A percentile compares a stretch with the other conserved stretches of the same genome.
These are phyloP conservation scores for Mycocentrospora acerina DNA, from an alignment of 2,329 filamentous ascomycete genomes.

Conservation along the genomic window DNA sequence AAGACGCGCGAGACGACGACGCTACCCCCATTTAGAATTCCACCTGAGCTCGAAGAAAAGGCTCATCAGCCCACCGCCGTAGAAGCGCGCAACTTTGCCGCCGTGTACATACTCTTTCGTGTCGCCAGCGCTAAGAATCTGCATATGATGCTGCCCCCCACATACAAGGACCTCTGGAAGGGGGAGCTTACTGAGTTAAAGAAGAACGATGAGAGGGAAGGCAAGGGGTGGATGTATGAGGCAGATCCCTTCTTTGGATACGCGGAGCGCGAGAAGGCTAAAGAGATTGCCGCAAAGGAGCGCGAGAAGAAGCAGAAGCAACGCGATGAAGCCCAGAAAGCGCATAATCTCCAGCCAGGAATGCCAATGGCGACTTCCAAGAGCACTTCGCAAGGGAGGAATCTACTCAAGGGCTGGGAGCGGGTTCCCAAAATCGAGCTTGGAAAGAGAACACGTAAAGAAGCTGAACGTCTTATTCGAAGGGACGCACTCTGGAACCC, in stretches of 20 bases:
- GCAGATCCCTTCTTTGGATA: constrained; percentile 87
- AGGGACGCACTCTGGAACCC: constrained; percentile 85
- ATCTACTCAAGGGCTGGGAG: constrained; percentile 72
- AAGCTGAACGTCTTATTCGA: constrained; percentile 78
- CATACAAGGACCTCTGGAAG: constrained; percentile 89
- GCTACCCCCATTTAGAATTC: constrained; percentile 80
- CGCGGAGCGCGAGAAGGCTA: constrained; percentile 77
- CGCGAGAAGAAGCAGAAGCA: constrained; percentile 63
- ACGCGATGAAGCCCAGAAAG: constrained; percentile 62
- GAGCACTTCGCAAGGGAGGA: constrained; percentile 38
- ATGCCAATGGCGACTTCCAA: constrained; percentile 29
- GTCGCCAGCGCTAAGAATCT: constrained; percentile 96
- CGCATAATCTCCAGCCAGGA: constrained; percentile 51
- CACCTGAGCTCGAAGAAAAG: constrained; percentile 72
- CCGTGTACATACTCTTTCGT: constrained; percentile 86
- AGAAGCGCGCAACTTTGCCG: constrained; percentile 90
- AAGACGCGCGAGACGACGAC: constrained; percentile 79
- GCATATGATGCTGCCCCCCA: constrained; percentile 89
- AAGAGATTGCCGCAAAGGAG: constrained; percentile 75
- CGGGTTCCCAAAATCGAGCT: constrained; percentile 89
- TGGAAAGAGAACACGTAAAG: constrained; percentile 75
- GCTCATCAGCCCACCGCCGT: constrained; percentile 76
- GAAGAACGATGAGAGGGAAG: constrained; percentile 74
- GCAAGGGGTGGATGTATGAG: constrained; percentile 85
- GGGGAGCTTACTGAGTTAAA: constrained; percentile 81